Evolutionary conservation across 2,329 filamentous ascomycete genomes (phyloP).

Genomic region (Aphanoascus verrucosus): DNA sequence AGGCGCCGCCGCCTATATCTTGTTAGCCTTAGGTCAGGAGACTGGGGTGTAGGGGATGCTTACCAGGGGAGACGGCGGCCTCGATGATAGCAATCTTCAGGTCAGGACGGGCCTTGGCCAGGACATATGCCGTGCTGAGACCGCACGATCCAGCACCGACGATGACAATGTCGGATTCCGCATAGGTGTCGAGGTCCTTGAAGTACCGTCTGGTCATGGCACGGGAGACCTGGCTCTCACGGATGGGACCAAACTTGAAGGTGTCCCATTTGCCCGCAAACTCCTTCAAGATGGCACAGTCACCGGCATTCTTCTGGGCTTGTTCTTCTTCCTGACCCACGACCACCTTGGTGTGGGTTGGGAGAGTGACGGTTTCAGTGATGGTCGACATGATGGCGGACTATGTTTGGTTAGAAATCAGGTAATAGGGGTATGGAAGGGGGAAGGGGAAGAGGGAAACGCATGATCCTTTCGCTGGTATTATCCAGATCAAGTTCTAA

Average conservation of each 20-base stretch:
- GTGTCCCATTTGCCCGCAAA: slow-evolving; percentile 68
- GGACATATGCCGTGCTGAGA: slow-evolving; percentile 70
- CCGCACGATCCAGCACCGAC: slow-evolving; percentile 84
- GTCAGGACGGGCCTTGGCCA: slow-evolving; percentile 74
- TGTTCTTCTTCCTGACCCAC: slow-evolving; percentile 33
- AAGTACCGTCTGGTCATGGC: slow-evolving; percentile 95
- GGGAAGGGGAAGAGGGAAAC: slow-evolving; percentile 41
- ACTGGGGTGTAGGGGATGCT: slow-evolving; percentile 6
- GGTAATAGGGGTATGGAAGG: slow-evolving; percentile 20
- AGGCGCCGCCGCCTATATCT: slow-evolving; percentile 64
- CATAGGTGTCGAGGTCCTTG: slow-evolving; percentile 73
- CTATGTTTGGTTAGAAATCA: slow-evolving; percentile 25
- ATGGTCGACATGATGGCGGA: slow-evolving; percentile 57
- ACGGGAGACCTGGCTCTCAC: slow-evolving; percentile 82
- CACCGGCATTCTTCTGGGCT: slow-evolving; percentile 27
- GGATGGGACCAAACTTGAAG: slow-evolving; percentile 77
- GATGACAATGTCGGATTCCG: slow-evolving; percentile 89
- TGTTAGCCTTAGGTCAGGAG: not conserved
- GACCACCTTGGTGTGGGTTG: slow-evolving; percentile 34
- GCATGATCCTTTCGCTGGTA: slow-evolving; percentile 99
- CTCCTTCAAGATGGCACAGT: slow-evolving; percentile 49
- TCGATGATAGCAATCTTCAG: slow-evolving; percentile 87
- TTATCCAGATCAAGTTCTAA: slow-evolving; percentile 97
- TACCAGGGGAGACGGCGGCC: slow-evolving; percentile 66
- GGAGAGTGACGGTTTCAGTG: slow-evolving; percentile 37